A percentile compares a stretch with the other conserved stretches of the same genome.
Conservation (phyloP, 2,329 filamentous ascomycete genomes). For the Fulvia fulva region DNA sequence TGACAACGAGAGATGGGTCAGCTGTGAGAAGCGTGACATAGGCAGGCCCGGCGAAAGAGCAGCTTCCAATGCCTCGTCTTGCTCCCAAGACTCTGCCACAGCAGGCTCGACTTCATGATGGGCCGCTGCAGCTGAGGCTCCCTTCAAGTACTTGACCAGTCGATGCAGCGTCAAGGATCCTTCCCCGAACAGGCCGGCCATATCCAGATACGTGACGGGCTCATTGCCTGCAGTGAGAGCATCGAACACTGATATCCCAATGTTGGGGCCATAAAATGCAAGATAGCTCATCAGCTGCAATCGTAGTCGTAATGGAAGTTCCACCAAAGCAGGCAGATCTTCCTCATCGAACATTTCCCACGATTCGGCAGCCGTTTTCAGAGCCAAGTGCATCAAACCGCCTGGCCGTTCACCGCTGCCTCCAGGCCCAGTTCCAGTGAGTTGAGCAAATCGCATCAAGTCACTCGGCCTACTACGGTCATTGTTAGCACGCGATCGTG, state of each 20-base stretch:
- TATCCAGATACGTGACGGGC: conserved; percentile 49
- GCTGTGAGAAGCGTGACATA: conserved; percentile 45
- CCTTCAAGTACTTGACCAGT: conserved; percentile 41
- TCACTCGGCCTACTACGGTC: conserved; percentile 26
- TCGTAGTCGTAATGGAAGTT: conserved; percentile 51
- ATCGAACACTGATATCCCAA: conserved; percentile 45
- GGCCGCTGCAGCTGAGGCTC: not conserved
- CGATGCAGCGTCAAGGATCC: conserved; percentile 43
- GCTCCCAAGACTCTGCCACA: conserved; percentile 47
- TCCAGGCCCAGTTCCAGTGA: conserved; percentile 16
- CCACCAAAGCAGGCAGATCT: conserved; percentile 52
- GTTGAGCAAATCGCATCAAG: conserved; percentile 25
- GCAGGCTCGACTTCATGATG: not conserved
- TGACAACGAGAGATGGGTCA: conserved; percentile 57
- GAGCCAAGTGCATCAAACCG: conserved; percentile 48
- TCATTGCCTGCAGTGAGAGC: conserved; percentile 49
- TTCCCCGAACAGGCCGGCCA: conserved; percentile 48
- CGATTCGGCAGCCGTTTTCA: conserved; percentile 53
- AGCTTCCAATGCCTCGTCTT: conserved; percentile 31
- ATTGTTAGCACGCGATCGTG: conserved; percentile 11
- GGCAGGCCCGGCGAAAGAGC: conserved; percentile 25
- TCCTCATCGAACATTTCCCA: conserved; percentile 57
- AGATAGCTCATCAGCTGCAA: conserved; percentile 55
- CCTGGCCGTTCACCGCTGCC: conserved; percentile 11
- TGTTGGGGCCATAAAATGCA: conserved; percentile 45